Base-by-base conservation (phyloP, 352 stramenopile species). In the Plasmopara muralis region DNA sequence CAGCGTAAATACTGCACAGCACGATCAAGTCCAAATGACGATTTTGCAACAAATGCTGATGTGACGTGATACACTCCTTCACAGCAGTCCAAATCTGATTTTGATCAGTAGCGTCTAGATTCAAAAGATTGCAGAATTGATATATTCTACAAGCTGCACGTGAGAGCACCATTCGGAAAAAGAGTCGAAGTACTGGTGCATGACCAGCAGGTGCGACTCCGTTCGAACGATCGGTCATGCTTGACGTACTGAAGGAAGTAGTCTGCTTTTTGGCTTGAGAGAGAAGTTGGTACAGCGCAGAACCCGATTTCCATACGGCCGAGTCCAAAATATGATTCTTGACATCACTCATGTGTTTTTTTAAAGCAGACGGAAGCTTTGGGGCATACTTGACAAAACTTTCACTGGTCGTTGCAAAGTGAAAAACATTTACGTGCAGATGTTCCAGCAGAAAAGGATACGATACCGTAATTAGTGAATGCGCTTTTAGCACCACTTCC, bases 71-170 rank as follows among this genome's bases (percentile, higher is more conserved):
- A 45, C 77, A 88, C 57, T 93, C 80, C 55, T 89, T 93, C 30
- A 93, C 74, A 31, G 79, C 80, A 3, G 84, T 93, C 84, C 84
- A 95, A 16, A 90, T 78, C 47, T 95, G 82, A 38, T 92, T 93
- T 60, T 92, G 67, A 53, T 85, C 75, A 10, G 71, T 80, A 7
- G 77, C 72, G 25, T 92, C 72, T 25, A 95, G 70, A 20, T 74
- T 64, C n/a, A 95, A 59, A 33, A 82, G 56, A 35, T 60, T 76
- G 30, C 84, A 83, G 2, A 93, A 68, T 20, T 78, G 74, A 42
- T 87, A 84, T 56, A 93, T 89, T 9, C 84, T 77, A 4, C 76
- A 86, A 4, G 84, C 84, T 1, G 80, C 82, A 4, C 89, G 65
- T n/a, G 84, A 86, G 34, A 95, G 40, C 29, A 90, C 78, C 64